Evolutionary conservation across 2,329 filamentous ascomycete species (phyloP).

Genomic region (Verruconis gallopava): DNA sequence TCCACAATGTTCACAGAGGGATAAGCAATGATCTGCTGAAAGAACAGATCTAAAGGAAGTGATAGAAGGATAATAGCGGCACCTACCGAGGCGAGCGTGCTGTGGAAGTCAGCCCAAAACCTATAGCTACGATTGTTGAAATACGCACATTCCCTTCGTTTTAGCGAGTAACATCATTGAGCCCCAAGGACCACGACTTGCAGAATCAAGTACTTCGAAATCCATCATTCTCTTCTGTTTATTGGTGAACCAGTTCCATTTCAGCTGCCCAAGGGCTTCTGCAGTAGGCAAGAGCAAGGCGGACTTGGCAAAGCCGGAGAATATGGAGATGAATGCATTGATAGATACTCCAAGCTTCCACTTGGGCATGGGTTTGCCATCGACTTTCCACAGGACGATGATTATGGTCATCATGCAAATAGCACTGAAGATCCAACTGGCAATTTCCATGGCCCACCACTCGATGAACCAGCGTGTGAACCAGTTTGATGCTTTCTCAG

Average conservation of each 20-base stretch:
- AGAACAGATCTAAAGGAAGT: constrained; percentile 8
- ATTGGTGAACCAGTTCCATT: constrained; percentile 18
- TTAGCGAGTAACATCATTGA: constrained; percentile 3
- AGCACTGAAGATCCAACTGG: constrained; percentile 19
- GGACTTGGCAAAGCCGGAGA: constrained; percentile 20
- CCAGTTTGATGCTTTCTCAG: constrained; percentile 2
- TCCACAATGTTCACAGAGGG: background rate
- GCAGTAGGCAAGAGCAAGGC: constrained; percentile 19
- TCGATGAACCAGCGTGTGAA: constrained; percentile 9
- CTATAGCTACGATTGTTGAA: background rate
- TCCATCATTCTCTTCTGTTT: constrained; percentile 3
- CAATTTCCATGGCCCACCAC: constrained; percentile 20
- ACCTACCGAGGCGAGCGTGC: constrained; percentile 7
- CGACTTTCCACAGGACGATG: constrained; percentile 18
- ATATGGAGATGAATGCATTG: constrained; percentile 21
- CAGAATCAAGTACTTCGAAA: constrained; percentile 6
- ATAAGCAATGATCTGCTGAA: constrained; percentile 10
- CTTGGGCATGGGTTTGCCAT: constrained; percentile 19
- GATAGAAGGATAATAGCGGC: constrained; percentile 9
- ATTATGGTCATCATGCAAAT: constrained; percentile 23
- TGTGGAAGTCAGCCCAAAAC: background rate
- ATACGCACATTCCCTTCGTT: constrained; percentile 7
- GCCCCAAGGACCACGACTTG: constrained; percentile 8
- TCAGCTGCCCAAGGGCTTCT: constrained; percentile 22
- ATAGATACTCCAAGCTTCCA: constrained; percentile 22